Base-by-base conservation (phyloP, 495 filamentous ascomycete species). In the Aspergillus sparsus region DNA sequence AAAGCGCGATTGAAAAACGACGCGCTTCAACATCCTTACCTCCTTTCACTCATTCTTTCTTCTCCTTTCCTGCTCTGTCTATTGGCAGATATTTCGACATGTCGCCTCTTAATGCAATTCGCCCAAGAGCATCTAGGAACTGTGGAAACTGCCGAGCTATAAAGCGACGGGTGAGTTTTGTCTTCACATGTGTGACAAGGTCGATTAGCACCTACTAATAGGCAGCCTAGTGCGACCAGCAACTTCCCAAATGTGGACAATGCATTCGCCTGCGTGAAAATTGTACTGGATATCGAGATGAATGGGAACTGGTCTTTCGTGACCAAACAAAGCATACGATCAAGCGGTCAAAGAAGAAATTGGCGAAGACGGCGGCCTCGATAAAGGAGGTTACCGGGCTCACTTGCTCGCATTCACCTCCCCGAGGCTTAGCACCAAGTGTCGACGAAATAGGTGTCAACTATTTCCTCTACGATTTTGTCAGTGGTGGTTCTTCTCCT, bases 391-490 rank as follows among this genome's bases (percentile, higher is more conserved):
- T 1, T 10, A 16, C 45, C 0, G 27, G 56, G 3, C 9, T 5
- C 37, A 13, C 35, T 13, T n/a, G 37, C 11, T 41, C n/a, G 37
- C 50, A 53, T 54, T 57, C 15, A 54, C 62, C 44, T 5, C 55
- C 53, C 53, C 21, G 51, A 37, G 44, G 37, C 21, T 51, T 57
- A 6, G 52, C 31, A 12, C 60, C 67, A 35, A 68, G n/a, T 34
- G 9, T 61, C 4, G 69, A 71, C 21, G 66, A 72, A 7, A 45
- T 72, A 13, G 64, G 74, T 53, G 56, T 74, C 55, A 63, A 70
- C 55, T 73, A 73, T 61, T 79, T 79, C 53, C 60, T 76, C 8
- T 49, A 56, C n/a, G 63, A 73, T 42, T 79, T 71, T 52, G 69
- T 77, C 36, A 59, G 61, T 16, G 68, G 54, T 34, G 52, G 60